Evolutionary conservation across 352 stramenopile genomes (phyloP).

Genomic region (Achlya hypogyna): DNA sequence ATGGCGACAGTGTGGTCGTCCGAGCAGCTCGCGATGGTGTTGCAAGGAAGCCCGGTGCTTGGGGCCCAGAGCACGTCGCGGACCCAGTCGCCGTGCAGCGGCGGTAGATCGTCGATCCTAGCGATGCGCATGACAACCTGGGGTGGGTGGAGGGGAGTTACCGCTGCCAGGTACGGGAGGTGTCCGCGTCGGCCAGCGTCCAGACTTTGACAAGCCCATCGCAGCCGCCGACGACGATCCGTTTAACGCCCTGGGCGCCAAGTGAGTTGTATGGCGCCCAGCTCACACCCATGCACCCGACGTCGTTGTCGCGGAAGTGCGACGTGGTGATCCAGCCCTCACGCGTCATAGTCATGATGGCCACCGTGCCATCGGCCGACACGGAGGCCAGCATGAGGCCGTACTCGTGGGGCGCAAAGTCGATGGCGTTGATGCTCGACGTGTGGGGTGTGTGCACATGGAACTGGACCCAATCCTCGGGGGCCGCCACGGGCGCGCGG

Average conservation of each 20-base stretch:
- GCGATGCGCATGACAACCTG: neutral
- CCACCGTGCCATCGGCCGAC: conserved; percentile 74
- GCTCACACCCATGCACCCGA: conserved; percentile 68
- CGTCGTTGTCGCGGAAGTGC: conserved; percentile 64
- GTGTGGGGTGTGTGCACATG: conserved; percentile 66
- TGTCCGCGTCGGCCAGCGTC: neutral
- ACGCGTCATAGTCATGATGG: conserved; percentile 68
- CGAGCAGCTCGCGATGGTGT: conserved; percentile 67
- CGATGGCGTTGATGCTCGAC: conserved; percentile 67
- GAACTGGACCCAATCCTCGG: conserved; percentile 67
- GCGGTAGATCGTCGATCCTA: conserved; percentile 29
- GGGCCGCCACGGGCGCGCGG: conserved; percentile 24
- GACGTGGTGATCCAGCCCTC: conserved; percentile 75
- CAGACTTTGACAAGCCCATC: conserved; percentile 16
- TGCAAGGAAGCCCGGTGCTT: conserved; percentile 74
- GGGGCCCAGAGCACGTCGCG: conserved; percentile 75
- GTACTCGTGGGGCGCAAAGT: conserved; percentile 82
- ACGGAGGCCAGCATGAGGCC: conserved; percentile 68
- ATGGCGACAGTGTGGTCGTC: conserved; percentile 76
- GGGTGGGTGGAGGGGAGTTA: neutral
- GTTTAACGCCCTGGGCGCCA: conserved; percentile 66
- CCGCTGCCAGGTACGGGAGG: conserved; percentile 5
- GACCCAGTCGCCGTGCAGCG: conserved; percentile 74
- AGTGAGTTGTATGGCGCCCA: conserved; percentile 84
- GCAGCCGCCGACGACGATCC: conserved; percentile 47